A percentile compares a stretch with the other conserved stretches of the same genome.
Evolutionary conservation across 225 moss, liverwort and hornwort genomes (phyloP).

Genomic region (Bryum argenteum): DNA sequence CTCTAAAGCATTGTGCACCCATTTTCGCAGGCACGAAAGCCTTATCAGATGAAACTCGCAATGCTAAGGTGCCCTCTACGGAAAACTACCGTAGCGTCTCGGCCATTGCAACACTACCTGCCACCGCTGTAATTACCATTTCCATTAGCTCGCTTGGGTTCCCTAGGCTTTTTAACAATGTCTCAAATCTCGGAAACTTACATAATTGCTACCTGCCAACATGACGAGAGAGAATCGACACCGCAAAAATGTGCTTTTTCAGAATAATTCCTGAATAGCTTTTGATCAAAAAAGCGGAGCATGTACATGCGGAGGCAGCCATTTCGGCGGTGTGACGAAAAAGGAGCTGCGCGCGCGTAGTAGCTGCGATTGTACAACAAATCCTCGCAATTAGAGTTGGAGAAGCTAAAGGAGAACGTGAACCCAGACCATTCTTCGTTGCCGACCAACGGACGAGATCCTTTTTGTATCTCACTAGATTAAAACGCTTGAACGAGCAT

Average conservation of each 20-base stretch:
- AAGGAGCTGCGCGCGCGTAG: neutral
- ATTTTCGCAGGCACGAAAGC: slow-evolving; percentile 24
- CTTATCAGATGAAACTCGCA: slow-evolving; percentile 35
- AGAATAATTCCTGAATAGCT: neutral
- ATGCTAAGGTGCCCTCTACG: slow-evolving; percentile 4
- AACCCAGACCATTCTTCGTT: too few relatives aligned
- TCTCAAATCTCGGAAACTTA: neutral
- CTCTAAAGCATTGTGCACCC: slow-evolving; percentile 23
- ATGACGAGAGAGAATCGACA: neutral
- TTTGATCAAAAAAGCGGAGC: neutral
- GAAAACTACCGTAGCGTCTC: slow-evolving; percentile 30
- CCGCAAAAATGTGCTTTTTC: neutral
- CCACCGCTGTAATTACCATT: slow-evolving; percentile 40
- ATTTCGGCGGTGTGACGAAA: slow-evolving; percentile 5
- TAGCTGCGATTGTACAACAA: neutral
- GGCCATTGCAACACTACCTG: slow-evolving; percentile 35
- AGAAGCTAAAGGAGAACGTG: too few relatives aligned
- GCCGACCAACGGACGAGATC: too few relatives aligned
- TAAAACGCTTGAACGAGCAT: too few relatives aligned
- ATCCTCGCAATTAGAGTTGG: neutral
- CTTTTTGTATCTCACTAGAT: too few relatives aligned
- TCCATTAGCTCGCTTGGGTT: neutral
- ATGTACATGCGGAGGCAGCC: slow-evolving; percentile 16
- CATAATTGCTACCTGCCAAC: neutral
- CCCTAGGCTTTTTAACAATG: slow-evolving; percentile 1